Conservation (phyloP, 2,329 filamentous ascomycete genomes). For the Claviceps africana region DNA sequence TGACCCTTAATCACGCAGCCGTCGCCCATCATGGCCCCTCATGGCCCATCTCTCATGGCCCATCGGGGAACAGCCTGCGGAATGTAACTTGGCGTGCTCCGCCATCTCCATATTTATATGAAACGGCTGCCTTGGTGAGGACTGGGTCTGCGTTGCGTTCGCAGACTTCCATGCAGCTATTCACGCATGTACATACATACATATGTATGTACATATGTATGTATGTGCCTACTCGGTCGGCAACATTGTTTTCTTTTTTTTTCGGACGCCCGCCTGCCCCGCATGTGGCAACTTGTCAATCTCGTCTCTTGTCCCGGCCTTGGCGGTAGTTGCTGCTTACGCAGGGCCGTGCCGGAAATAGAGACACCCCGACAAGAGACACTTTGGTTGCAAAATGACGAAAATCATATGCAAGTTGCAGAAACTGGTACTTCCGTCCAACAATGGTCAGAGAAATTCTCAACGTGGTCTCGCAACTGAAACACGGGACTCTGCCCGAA, state of each 20-base stretch:
- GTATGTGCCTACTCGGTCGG: not conserved
- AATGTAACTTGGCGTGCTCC: not conserved
- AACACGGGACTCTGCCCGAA: not conserved
- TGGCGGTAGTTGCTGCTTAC: not conserved
- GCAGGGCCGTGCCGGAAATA: conserved; percentile 1
- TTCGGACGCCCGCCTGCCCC: not conserved
- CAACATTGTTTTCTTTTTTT: not conserved
- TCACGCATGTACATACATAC: not conserved
- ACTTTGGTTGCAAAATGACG: not conserved
- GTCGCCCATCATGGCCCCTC: not conserved
- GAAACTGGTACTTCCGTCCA: not conserved
- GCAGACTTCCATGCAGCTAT: not conserved
- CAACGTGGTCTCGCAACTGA: not conserved
- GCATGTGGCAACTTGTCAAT: not conserved
- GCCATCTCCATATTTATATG: not conserved
- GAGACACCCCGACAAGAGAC: not conserved
- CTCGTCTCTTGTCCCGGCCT: not conserved
- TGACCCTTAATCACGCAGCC: not conserved
- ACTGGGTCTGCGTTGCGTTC: not conserved
- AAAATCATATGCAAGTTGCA: not conserved
- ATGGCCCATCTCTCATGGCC: not conserved
- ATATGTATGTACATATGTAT: too few relatives aligned
- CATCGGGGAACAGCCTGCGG: not conserved
- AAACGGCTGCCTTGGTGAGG: not conserved
- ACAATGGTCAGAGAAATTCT: not conserved